A percentile compares a stretch with the other conserved stretches of the same genome.
Evolutionary conservation across 1,284 basidiomycete genomes (phyloP).

Genomic region (Fomes fomentarius): DNA sequence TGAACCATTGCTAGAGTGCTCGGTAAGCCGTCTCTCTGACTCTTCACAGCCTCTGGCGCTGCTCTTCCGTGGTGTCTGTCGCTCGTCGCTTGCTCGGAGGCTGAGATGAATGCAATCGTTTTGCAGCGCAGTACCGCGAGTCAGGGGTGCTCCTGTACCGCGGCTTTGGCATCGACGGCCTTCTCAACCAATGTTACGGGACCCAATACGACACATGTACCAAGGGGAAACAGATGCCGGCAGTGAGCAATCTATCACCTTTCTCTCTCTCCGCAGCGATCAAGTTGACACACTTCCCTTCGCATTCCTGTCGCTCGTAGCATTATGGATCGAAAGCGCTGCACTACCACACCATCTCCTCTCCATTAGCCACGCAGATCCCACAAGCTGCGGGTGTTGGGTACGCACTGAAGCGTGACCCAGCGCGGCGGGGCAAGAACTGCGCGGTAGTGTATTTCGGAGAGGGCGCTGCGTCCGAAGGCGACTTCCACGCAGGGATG

Average conservation of each 20-base stretch:
- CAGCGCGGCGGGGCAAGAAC: slow-evolving; percentile 69
- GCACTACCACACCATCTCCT: slow-evolving; percentile 94
- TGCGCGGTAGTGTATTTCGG: slow-evolving; percentile 93
- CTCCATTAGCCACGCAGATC: slow-evolving; percentile 93
- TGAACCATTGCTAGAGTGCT: slow-evolving; percentile 67
- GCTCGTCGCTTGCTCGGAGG: not conserved
- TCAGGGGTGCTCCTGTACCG: slow-evolving; percentile 90
- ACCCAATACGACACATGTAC: slow-evolving; percentile 80
- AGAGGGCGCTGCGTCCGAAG: slow-evolving; percentile 80
- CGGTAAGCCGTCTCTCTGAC: slow-evolving; percentile 42
- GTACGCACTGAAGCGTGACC: slow-evolving; percentile 85
- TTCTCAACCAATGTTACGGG: slow-evolving; percentile 91
- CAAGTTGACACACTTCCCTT: not conserved
- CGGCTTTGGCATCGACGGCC: slow-evolving; percentile 70
- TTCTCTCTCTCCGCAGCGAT: not conserved
- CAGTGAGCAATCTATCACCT: slow-evolving; percentile 52
- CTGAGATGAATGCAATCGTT: not conserved
- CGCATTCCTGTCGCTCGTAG: too few species aligned
- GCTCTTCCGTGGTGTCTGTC: too few species aligned
- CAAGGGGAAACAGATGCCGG: slow-evolving; percentile 91
- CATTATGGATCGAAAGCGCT: slow-evolving; percentile 86
- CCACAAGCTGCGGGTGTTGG: slow-evolving; percentile 95
- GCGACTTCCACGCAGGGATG: slow-evolving; percentile 80
- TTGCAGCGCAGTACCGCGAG: slow-evolving; percentile 83
- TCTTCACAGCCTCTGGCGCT: too few species aligned